Evolutionary conservation across 2,329 filamentous ascomycete species (phyloP).

Genomic region (Exophiala phaeomuriformis): DNA sequence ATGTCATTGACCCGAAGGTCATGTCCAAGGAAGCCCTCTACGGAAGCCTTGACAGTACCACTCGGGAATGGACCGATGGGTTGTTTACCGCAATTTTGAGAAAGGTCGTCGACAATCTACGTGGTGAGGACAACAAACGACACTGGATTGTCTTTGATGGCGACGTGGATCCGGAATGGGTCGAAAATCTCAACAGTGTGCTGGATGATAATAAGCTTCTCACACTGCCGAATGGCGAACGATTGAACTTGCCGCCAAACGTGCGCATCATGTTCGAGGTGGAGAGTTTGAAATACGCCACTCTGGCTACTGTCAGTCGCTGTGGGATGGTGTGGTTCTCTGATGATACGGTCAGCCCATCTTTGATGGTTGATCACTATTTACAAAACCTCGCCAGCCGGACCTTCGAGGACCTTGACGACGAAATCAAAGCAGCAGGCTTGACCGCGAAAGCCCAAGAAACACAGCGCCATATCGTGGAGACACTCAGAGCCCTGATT

Average conservation of each 20-base stretch:
- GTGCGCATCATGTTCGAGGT: slow-evolving; percentile 99
- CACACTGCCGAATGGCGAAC: slow-evolving; percentile 94
- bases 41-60: slow-evolving; percentile 90
- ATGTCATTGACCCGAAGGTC: slow-evolving; percentile 98
- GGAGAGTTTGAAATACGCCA: slow-evolving; percentile 94
- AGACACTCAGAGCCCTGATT: slow-evolving; percentile 67
- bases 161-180: slow-evolving; percentile 98
- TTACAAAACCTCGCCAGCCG: slow-evolving; percentile 73
- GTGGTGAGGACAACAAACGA: slow-evolving; percentile 90
- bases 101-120: slow-evolving; percentile 97
- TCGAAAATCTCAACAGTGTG: slow-evolving; percentile 99
- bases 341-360: slow-evolving; percentile 87
- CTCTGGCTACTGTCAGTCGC: slow-evolving; percentile 95
- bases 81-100: slow-evolving; percentile 95
- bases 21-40: slow-evolving; percentile 99
- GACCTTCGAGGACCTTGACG: slow-evolving; percentile 90
- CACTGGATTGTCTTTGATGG: slow-evolving; percentile 99
- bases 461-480: slow-evolving; percentile 71
- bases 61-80: slow-evolving; percentile 97
- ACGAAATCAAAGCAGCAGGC: slow-evolving; percentile 74
- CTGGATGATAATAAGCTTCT: slow-evolving; percentile 98
- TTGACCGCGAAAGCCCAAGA: slow-evolving; percentile 70
- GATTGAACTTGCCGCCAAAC: slow-evolving; percentile 86
- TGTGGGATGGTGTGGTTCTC: slow-evolving; percentile 99
- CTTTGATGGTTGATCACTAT: slow-evolving; percentile 90